A percentile compares a stretch with the other conserved stretches of the same genome.
Evolutionary conservation across 2,329 filamentous ascomycete genomes (phyloP).

Genomic region (Aquanectria penicillioides): DNA sequence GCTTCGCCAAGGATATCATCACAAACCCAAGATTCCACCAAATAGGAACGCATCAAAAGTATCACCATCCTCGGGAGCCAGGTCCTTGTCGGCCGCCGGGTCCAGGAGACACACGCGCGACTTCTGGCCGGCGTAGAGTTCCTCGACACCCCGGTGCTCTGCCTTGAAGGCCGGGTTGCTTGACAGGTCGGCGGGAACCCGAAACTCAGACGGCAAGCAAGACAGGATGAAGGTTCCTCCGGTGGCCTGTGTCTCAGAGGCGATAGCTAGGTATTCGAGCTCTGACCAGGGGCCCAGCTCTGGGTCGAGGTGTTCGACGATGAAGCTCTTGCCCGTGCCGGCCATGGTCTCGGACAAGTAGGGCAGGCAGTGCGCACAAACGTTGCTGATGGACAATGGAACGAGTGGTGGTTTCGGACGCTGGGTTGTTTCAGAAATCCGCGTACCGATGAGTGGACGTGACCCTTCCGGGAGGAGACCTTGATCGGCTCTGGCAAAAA

Average conservation of each 20-base stretch:
- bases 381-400: too few species aligned
- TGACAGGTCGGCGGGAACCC: slow-evolving; percentile 68
- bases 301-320: slow-evolving; percentile 95
- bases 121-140: slow-evolving; percentile 79
- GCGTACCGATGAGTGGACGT: neutral
- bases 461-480: neutral
- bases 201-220: slow-evolving; percentile 76
- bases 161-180: slow-evolving; percentile 72
- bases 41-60: slow-evolving; percentile 93
- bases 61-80: slow-evolving; percentile 84
- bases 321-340: slow-evolving; percentile 74
- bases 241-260: slow-evolving; percentile 76
- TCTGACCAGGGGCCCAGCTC: slow-evolving; percentile 95
- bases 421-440: neutral
- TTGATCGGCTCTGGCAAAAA: too few species aligned
- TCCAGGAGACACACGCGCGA: slow-evolving; percentile 88
- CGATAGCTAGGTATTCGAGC: slow-evolving; percentile 91
- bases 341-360: slow-evolving; percentile 48
- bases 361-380: neutral
- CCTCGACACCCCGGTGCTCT: slow-evolving; percentile 82
- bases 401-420: neutral
- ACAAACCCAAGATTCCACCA: slow-evolving; percentile 89
- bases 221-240: slow-evolving; percentile 82
- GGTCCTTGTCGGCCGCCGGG: slow-evolving; percentile 81
- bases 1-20: neutral